These are phyloP conservation scores for Ceratobasidium sp. DNA, from an alignment of 1,284 basidiomycete genomes.

Conservation along the genomic window DNA sequence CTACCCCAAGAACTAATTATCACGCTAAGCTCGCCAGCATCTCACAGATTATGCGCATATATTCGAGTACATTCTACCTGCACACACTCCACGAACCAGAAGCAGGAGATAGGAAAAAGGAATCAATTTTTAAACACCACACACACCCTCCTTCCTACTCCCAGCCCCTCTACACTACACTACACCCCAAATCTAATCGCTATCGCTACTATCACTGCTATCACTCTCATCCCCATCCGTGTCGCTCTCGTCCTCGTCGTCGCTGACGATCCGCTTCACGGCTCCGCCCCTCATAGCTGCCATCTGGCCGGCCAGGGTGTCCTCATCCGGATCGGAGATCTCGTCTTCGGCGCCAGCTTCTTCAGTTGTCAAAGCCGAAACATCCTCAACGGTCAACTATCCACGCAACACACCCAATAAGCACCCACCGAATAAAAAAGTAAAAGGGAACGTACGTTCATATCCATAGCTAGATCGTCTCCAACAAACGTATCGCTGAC, in stretches of 20 bases:
- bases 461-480: slow-evolving; percentile 79
- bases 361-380: slow-evolving; percentile 68
- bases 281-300: slow-evolving; percentile 93
- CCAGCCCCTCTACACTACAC: too few species aligned
- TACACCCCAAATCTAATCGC: slow-evolving; percentile 40
- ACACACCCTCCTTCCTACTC: too few species aligned
- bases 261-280: slow-evolving; percentile 74
- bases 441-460: slow-evolving; percentile 68
- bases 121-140: too few species aligned
- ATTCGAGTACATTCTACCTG: too few species aligned
- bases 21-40: too few species aligned
- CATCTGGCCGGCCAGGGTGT: slow-evolving; percentile 97
- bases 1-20: too few species aligned
- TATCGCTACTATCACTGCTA: slow-evolving; percentile 64
- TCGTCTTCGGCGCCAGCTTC: slow-evolving; percentile 84
- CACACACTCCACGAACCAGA: too few species aligned
- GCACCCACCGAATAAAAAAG: slow-evolving; percentile 23
- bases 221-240: slow-evolving; percentile 63
- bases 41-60: too few species aligned
- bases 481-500: slow-evolving; percentile 92
- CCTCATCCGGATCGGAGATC: slow-evolving; percentile 97
- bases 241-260: slow-evolving; percentile 62
- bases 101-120: too few species aligned
- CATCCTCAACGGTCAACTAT: slow-evolving; percentile 87
- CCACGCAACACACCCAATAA: slow-evolving; percentile 18